phyloP scores from a whole-genome alignment of 495 filamentous ascomycete genomes.

The Neurospora sp. region DNA sequence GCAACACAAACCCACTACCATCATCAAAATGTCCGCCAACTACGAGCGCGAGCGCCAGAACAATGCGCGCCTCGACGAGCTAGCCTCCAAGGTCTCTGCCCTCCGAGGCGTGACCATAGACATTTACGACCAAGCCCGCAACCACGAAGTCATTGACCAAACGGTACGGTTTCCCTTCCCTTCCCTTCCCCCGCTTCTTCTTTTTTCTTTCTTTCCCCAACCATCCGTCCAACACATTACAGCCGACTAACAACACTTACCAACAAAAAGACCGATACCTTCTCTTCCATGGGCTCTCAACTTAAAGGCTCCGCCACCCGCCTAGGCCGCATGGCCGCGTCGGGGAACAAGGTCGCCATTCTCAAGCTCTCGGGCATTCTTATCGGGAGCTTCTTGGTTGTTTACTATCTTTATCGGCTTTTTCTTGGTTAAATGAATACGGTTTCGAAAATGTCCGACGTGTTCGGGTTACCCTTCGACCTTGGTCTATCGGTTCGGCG shows the following conservation, averaged over 20 bases:
- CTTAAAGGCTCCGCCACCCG: slow-evolving; percentile 79
- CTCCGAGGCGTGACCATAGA: slow-evolving; percentile 95
- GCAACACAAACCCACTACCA: background rate
- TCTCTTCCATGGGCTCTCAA: slow-evolving; percentile 49
- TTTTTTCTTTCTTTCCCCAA: too few species aligned
- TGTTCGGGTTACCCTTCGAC: too few species aligned
- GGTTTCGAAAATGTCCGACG: background rate
- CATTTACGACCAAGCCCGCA: slow-evolving; percentile 89
- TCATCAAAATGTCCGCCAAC: slow-evolving; percentile 67
- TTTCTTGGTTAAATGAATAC: background rate
- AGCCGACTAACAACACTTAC: background rate
- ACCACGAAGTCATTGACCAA: slow-evolving; percentile 76
- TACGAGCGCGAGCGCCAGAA: slow-evolving; percentile 96
- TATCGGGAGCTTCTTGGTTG: slow-evolving; percentile 56
- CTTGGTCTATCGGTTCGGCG: too few species aligned
- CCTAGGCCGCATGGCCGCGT: slow-evolving; percentile 84
- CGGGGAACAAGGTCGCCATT: slow-evolving; percentile 83
- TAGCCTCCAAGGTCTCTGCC: slow-evolving; percentile 80
- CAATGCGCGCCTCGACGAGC: slow-evolving; percentile 86
- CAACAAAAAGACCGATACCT: slow-evolving; percentile 38
- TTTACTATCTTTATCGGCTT: slow-evolving; percentile 51
- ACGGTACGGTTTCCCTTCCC: slow-evolving; percentile 47
- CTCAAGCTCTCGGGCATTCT: slow-evolving; percentile 82
- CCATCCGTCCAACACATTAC: background rate
- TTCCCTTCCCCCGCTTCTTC: too few species aligned